phyloP scores from a whole-genome alignment of 805 yeast genomes.

The Hanseniaspora hatyaiensis region DNA sequence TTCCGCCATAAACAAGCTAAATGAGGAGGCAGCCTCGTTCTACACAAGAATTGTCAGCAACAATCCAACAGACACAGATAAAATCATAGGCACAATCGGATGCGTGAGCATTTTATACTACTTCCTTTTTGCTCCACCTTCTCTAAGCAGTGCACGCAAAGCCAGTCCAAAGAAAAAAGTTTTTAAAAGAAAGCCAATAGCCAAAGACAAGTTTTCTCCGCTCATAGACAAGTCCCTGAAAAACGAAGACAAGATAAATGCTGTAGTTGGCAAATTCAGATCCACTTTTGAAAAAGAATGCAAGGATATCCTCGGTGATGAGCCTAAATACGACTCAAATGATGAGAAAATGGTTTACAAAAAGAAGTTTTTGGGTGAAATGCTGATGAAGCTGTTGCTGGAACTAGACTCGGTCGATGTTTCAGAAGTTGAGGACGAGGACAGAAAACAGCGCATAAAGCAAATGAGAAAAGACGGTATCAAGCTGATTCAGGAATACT shows the following conservation, averaged over 20 bases:
- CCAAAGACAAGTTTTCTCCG: slow-evolving; percentile 2
- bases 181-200: slow-evolving; percentile 16
- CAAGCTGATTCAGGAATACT: slow-evolving; percentile 47
- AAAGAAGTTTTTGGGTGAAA: slow-evolving; percentile 52
- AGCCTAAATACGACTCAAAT: slow-evolving; percentile 20
- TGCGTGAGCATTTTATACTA: slow-evolving; percentile 6
- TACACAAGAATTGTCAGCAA: slow-evolving; percentile 4
- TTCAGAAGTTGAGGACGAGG: slow-evolving; percentile 30
- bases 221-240: slow-evolving; percentile 16
- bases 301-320: slow-evolving; percentile 19
- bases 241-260: slow-evolving; percentile 25
- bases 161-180: slow-evolving; percentile 13
- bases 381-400: slow-evolving; percentile 53
- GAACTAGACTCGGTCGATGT: slow-evolving; percentile 53
- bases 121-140: not conserved
- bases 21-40: slow-evolving; percentile 5
- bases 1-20: not conserved
- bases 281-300: slow-evolving; percentile 22
- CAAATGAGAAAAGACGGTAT: slow-evolving; percentile 48
- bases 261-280: slow-evolving; percentile 22
- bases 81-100: slow-evolving; percentile 8
- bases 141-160: not conserved
- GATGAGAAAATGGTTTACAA: slow-evolving; percentile 33
- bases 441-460: slow-evolving; percentile 39
- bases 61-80: slow-evolving; percentile 11